Base-by-base conservation (phyloP, 805 yeast species). In the Myxozyma geophila region DNA sequence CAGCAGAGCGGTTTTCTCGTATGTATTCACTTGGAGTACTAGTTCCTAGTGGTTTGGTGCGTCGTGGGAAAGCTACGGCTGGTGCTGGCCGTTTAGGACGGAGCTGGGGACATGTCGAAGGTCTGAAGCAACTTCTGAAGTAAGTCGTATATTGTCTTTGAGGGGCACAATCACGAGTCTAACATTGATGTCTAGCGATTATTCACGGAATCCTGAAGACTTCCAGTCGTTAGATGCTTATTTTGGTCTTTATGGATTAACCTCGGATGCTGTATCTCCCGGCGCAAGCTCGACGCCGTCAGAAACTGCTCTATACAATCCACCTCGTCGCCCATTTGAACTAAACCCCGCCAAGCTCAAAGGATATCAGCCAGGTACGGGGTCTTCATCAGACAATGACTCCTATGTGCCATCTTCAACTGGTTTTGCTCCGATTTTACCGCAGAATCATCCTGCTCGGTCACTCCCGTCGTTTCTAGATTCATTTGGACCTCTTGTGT, bases 1-100 rank as follows among this genome's bases (percentile, higher is more conserved):
- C 76, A 17, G 65, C 70, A 23, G 68, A 66, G 56, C 33, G 68
- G 41, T 41, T 21, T 57, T 33, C 52, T 55, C 44, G 59, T 59
- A 83, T 88, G 86, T 88, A 80, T 70, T 84, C 92, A 1, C 72
- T 88, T 9, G 92, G 92, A 0, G 74, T 87, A 0, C 74, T 87
- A 23, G 68, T 65, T 9, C 68, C 68, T 47, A 66, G 60, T 51
- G 66, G 43, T 28, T 54, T 54, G 41, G 49, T 40, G 39, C 43
- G 33, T 44, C 62, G 54, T 21, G 67, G 57, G 15, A 54, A 58
- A n/a, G 40, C 68, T 12, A 61, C 69, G 40, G 43, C 43, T 35
- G 65, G 55, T n/a, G 67, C 60, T 4, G 66, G 66, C 3, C 56
- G 68, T 12, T 35, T 64, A 40, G 68, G 68, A 43, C 19, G 68